phyloP scores from a whole-genome alignment of 768 basidiomycete species.

The Mycena haematopus region DNA sequence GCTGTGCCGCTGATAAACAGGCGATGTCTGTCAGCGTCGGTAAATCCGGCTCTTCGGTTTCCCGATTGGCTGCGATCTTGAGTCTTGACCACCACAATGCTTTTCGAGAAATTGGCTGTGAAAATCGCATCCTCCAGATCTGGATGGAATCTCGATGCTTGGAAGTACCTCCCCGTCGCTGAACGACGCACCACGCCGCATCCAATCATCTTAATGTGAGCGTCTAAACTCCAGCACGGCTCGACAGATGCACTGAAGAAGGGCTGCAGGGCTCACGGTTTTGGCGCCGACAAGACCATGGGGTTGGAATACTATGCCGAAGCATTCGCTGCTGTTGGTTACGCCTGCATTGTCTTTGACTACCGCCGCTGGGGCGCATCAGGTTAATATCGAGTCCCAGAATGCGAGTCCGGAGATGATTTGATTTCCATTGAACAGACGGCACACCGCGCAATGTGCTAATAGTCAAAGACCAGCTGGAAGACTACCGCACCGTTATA shows the following conservation, averaged over 20 bases:
- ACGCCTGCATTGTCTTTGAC: conserved; percentile 44
- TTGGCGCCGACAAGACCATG: conserved; percentile 40
- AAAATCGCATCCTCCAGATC: conserved; percentile 40
- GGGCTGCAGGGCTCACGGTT: conserved; percentile 41
- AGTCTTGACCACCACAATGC: conserved; percentile 12
- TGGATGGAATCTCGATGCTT: conserved; percentile 43
- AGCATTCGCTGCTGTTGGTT: conserved; percentile 37
- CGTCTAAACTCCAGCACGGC: not conserved
- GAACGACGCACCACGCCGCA: conserved; percentile 11
- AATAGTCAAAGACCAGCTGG: conserved; percentile 41
- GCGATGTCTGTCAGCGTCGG: not conserved
- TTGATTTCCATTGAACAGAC: conserved; percentile 30
- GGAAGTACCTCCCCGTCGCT: conserved; percentile 39
- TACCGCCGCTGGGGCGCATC: conserved; percentile 47
- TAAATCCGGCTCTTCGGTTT: conserved; percentile 1
- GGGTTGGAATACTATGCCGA: conserved; percentile 39
- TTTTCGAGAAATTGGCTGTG: conserved; percentile 28
- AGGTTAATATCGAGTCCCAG: conserved; percentile 32
- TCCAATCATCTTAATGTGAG: conserved; percentile 41
- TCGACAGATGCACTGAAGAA: not conserved
- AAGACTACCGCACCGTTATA: conserved; percentile 45
- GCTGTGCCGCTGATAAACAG: no score
- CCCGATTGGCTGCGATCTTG: not conserved
- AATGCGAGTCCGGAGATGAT: not conserved
- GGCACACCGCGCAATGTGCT: conserved; percentile 39